phyloP scores from a whole-genome alignment of 177 flowering plant species.

The Vitis hybrid region DNA sequence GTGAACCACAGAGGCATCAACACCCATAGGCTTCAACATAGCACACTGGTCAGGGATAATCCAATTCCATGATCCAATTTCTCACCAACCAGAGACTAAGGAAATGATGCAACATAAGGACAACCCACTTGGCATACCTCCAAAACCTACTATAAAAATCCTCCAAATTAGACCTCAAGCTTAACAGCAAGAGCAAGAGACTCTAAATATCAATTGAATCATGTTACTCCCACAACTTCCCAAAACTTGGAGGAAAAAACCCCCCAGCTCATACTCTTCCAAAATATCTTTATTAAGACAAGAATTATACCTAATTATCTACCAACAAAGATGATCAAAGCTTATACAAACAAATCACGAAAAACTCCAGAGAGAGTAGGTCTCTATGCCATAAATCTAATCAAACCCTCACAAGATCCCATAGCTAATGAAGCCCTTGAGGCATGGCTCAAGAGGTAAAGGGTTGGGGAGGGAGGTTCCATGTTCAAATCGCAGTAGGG shows the following conservation, averaged over 20 bases:
- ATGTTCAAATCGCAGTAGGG: too few species aligned
- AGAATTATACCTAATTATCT: neutral
- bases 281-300: neutral
- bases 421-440: neutral
- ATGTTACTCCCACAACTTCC: neutral
- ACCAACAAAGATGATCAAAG: neutral
- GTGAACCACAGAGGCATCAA: too few species aligned
- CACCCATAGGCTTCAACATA: neutral
- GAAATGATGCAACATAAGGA: neutral
- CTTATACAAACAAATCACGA: neutral
- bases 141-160: neutral
- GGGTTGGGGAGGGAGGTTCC: too few species aligned
- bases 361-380: neutral
- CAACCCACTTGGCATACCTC: neutral
- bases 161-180: neutral
- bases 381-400: neutral
- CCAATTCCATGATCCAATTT: neutral
- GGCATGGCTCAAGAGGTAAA: too few species aligned
- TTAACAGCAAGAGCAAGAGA: neutral
- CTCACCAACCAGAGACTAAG: neutral
- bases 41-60: slow-evolving; percentile 1
- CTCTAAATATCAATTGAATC: neutral
- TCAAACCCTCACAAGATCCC: neutral
- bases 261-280: neutral
- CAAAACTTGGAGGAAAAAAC: neutral